These are phyloP conservation scores for Verticillium longisporum DNA, from an alignment of 2,329 filamentous ascomycete genomes.

Conservation along the genomic window DNA sequence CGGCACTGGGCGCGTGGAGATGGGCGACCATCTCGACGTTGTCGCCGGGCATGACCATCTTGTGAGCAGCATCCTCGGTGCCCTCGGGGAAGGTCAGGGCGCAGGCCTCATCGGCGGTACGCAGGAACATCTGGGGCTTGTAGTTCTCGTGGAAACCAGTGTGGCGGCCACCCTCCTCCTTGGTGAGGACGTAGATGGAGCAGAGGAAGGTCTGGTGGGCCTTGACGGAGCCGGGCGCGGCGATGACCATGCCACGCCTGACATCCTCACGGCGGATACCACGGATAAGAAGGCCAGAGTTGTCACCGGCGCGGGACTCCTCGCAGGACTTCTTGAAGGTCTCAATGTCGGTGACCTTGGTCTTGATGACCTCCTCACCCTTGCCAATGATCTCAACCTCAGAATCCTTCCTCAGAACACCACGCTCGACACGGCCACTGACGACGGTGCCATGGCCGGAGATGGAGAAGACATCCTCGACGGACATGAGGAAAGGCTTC, in stretches of 20 bases:
- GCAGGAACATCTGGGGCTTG: constrained; percentile 91
- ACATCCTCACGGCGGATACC: constrained; percentile 95
- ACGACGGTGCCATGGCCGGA: constrained; percentile 92
- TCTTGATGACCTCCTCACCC: constrained; percentile 77
- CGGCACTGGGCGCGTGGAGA: constrained; percentile 76
- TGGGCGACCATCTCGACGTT: constrained; percentile 96
- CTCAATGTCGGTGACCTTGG: constrained; percentile 99
- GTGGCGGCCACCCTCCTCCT: constrained; percentile 97
- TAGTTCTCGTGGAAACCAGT: constrained; percentile 96
- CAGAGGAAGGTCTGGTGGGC: constrained; percentile 87
- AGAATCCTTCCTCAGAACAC: constrained; percentile 83
- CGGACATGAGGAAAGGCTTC: constrained; percentile 98
- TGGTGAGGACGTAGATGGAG: constrained; percentile 94
- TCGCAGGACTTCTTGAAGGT: constrained; percentile 99
- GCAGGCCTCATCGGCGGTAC: constrained; percentile 78
- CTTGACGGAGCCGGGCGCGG: constrained; percentile 75
- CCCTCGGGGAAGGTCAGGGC: constrained; percentile 83
- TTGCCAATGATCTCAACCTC: constrained; percentile 95
- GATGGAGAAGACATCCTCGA: constrained; percentile 90
- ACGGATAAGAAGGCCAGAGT: constrained; percentile 93
- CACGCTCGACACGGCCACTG: constrained; percentile 95
- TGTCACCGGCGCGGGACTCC: constrained; percentile 92
- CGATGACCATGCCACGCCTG: constrained; percentile 88
- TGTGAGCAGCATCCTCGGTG: constrained; percentile 61
- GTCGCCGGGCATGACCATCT: constrained; percentile 96